These are phyloP conservation scores for Medakamo hakoo DNA, from an alignment of 139 green algal species.

Conservation along the genomic window DNA sequence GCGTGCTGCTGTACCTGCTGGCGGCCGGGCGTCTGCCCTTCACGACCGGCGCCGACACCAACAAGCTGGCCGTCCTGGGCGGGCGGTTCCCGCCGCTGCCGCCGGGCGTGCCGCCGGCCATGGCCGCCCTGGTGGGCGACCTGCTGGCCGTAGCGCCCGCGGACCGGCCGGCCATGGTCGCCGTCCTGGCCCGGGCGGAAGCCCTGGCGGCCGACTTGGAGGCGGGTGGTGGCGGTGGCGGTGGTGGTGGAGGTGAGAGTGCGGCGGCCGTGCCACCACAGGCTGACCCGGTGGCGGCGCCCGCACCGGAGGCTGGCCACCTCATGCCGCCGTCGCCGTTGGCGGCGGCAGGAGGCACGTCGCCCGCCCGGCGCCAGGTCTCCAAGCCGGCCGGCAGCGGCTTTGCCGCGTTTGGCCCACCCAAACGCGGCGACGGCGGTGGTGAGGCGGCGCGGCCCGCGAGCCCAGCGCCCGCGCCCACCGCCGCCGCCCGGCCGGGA, in stretches of 20 bases:
- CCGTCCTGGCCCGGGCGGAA: neutral
- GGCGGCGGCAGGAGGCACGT: neutral
- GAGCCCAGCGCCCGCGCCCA: too few relatives aligned
- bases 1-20: conserved; percentile 68
- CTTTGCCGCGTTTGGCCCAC: neutral
- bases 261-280: neutral
- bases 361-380: neutral
- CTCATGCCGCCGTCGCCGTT: neutral
- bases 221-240: neutral
- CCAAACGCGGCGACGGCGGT: neutral
- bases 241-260: too few relatives aligned
- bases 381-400: neutral
- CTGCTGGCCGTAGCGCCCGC: neutral
- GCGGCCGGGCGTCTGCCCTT: conserved; percentile 63
- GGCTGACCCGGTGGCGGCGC: neutral
- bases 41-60: conserved; percentile 37
- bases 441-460: too few relatives aligned
- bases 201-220: neutral
- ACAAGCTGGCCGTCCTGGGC: conserved; percentile 69
- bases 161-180: neutral
- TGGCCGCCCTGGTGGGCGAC: neutral
- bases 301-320: too few relatives aligned
- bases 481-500: too few relatives aligned
- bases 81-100: conserved; percentile 24
- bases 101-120: neutral